Evolutionary conservation across 805 yeast genomes (phyloP).

Genomic region (Helenozyma rhizophorensis): DNA sequence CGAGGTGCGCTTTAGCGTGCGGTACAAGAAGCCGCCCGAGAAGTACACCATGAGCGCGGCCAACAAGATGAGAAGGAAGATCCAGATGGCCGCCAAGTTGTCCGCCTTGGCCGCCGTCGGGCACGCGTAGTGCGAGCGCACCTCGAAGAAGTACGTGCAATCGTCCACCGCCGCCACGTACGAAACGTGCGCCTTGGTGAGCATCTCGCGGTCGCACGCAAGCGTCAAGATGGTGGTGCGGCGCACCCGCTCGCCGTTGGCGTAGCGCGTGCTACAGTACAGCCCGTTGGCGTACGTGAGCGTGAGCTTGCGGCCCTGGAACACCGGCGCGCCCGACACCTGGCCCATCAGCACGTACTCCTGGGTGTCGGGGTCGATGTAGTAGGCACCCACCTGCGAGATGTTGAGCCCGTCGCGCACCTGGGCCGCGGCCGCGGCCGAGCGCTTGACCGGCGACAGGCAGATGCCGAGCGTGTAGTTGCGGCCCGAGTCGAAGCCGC

Average conservation of each 20-base stretch:
- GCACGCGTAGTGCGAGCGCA: slow-evolving; percentile 81
- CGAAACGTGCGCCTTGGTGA: slow-evolving; percentile 58
- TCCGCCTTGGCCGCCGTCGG: slow-evolving; percentile 47
- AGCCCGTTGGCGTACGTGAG: slow-evolving; percentile 70
- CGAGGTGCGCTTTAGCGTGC: slow-evolving; percentile 6
- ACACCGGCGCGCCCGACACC: slow-evolving; percentile 54
- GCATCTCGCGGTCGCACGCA: slow-evolving; percentile 73
- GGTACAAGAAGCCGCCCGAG: slow-evolving; percentile 36
- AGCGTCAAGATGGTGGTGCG: slow-evolving; percentile 68
- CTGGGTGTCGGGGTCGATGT: slow-evolving; percentile 39
- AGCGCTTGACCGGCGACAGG: slow-evolving; percentile 43
- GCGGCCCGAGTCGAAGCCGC: slow-evolving; percentile 62
- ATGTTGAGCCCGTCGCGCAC: slow-evolving; percentile 41
- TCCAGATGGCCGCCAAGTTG: slow-evolving; percentile 36
- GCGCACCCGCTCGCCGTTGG: slow-evolving; percentile 42
- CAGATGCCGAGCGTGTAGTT: slow-evolving; percentile 78
- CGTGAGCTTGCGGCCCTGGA: slow-evolving; percentile 68
- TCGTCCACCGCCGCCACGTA: slow-evolving; percentile 70
- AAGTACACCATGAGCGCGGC: slow-evolving; percentile 39
- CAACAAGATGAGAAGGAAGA: slow-evolving; percentile 50
- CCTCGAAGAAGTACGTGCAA: slow-evolving; percentile 81
- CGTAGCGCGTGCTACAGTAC: slow-evolving; percentile 42
- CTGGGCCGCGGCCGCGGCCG: slow-evolving; percentile 20
- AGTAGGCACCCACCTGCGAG: slow-evolving; percentile 54
- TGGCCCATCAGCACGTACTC: slow-evolving; percentile 57